phyloP scores from a whole-genome alignment of 768 basidiomycete genomes.

The Exidia glandulosa region DNA sequence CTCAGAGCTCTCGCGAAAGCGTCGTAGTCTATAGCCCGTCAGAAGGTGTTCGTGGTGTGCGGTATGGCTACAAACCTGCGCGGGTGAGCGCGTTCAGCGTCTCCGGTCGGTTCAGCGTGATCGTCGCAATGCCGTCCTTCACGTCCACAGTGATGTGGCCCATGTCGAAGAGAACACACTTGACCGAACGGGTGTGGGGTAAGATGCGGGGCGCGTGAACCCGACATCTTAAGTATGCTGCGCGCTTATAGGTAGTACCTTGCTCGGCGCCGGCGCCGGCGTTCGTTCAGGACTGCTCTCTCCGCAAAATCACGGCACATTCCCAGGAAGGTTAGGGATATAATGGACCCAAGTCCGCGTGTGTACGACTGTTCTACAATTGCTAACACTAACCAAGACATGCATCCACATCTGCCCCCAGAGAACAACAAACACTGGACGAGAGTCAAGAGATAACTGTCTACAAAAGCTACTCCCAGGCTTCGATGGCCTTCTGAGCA shows the following conservation, averaged over 20 bases:
- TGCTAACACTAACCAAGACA: not conserved
- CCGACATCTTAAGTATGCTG: too few species aligned
- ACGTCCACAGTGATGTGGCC: not conserved
- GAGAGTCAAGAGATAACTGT: not conserved
- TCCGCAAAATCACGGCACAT: too few species aligned
- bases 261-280: too few species aligned
- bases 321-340: too few species aligned
- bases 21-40: slow-evolving; percentile 52
- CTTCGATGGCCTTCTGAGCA: slow-evolving; percentile 32
- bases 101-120: slow-evolving; percentile 51
- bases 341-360: too few species aligned
- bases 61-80: slow-evolving; percentile 26
- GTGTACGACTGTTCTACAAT: too few species aligned
- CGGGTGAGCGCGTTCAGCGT: slow-evolving; percentile 49
- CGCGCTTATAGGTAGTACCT: too few species aligned
- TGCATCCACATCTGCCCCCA: not conserved
- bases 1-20: slow-evolving; percentile 46
- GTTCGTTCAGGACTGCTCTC: too few species aligned
- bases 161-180: not conserved
- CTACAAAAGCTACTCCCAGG: slow-evolving; percentile 17
- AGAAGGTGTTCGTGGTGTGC: not conserved
- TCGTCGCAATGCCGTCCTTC: slow-evolving; percentile 48
- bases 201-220: too few species aligned
- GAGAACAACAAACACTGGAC: not conserved
- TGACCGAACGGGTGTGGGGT: too few species aligned